These are phyloP conservation scores for Panellus pusillus DNA, from an alignment of 768 basidiomycete species.

Conservation along the genomic window DNA sequence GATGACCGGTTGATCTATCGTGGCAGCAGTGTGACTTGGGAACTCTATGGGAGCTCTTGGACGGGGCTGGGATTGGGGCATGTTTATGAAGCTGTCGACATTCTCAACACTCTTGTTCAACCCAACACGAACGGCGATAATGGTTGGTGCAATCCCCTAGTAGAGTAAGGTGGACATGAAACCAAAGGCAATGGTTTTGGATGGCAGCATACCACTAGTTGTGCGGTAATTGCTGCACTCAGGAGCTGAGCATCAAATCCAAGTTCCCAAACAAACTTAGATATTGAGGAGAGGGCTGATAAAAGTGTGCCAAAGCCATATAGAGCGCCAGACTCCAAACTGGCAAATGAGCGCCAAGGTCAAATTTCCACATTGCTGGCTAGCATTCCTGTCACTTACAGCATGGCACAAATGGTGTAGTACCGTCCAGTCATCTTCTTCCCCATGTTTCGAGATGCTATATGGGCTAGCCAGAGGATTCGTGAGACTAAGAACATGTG, in stretches of 20 bases:
- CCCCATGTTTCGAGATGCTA: not conserved
- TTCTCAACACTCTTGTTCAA: not conserved
- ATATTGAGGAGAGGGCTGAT: no score
- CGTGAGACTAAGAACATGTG: not conserved
- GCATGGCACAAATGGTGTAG: not conserved
- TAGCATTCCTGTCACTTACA: not conserved
- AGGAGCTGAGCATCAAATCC: no score
- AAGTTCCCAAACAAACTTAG: no score
- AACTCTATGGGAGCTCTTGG: no score
- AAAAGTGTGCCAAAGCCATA: no score
- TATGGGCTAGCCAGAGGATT: not conserved
- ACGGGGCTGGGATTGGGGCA: not conserved
- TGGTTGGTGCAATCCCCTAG: conserved; percentile 1
- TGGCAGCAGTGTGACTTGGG: no score
- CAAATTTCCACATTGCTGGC: no score
- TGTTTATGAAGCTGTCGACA: not conserved
- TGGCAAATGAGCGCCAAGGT: not conserved
- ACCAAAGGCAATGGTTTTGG: not conserved
- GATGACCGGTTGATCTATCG: no score
- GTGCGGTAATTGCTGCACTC: no score
- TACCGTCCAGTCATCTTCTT: not conserved
- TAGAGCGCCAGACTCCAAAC: no score
- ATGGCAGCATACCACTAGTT: no score
- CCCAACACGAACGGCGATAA: conserved; percentile 3
- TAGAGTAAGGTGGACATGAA: not conserved